Base-by-base conservation (phyloP, 176 grass and related monocot species). In the Musa beccarii region DNA sequence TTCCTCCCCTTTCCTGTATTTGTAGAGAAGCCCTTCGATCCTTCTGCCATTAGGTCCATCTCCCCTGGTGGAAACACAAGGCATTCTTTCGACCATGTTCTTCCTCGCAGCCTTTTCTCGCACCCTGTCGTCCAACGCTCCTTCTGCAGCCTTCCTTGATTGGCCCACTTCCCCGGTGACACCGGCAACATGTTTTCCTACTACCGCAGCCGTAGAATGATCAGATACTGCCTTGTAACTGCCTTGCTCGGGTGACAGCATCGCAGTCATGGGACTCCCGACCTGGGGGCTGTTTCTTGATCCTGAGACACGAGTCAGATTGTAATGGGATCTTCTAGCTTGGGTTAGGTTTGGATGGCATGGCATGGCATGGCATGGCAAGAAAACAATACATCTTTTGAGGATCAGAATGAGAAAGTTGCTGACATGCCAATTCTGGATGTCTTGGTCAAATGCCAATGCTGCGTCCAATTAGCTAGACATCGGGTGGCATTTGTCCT, bases 41-140 rank as follows among this genome's bases (percentile, higher is more conserved):
- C 69, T 89, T 78, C 54, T 89, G 57, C 89, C 87, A 2, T 89
- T 92, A 15, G 89, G 85, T 24, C 84, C 84, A 52, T 89, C 83
- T 19, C 85, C 92, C 67, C 79, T 87, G 16, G 89, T 96, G n/a
- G 73, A 87, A 29, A 96, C 87, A 9, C 73, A 84, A 0, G 92
- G 89, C 92, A 96, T 96, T 78, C 89, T 84, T 66, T 83, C 84
- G 80, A 87, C 82, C 82, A 91, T 72, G 10, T 85, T 75, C 74
- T 85, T 75, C 74, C 62, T 82, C 74, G 85, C 79, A 14, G 78
- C 81, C 53, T 84, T 43, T 43, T 43, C 34, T 34, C 29, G 29
- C 29, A 0, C 85, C 22, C 73, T 80, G 68, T 59, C 79, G 66
- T 76, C 84, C 28, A 61, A 74, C 0, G 84, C 84, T 78, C 83